Conservation (phyloP, 352 stramenopile genomes). For the Pythium graminicola region DNA sequence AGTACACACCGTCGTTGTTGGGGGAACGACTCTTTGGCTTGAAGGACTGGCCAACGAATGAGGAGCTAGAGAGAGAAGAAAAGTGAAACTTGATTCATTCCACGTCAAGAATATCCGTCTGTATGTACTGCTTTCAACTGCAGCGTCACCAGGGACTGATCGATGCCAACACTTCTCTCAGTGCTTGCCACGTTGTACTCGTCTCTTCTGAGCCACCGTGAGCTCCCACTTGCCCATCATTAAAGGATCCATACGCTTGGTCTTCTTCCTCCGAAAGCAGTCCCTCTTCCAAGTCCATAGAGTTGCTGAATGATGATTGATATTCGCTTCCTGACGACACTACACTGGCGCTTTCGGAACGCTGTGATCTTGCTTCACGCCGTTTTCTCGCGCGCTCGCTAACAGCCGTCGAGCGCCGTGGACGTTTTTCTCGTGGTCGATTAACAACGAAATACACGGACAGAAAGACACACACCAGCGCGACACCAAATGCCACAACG, state of each 20-base stretch:
- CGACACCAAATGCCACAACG: constrained; percentile 74
- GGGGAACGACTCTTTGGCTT: constrained; percentile 34
- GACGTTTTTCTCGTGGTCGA: constrained; percentile 42
- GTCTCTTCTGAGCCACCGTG: constrained; percentile 8
- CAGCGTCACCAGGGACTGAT: constrained; percentile 72
- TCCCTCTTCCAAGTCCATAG: constrained; percentile 60
- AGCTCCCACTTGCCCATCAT: neutral
- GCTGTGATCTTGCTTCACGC: constrained; percentile 1
- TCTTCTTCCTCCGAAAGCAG: constrained; percentile 66
- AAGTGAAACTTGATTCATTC: no score
- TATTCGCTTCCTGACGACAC: constrained; percentile 11
- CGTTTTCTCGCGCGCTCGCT: constrained; percentile 5
- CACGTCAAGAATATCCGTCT: no score
- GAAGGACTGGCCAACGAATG: constrained; percentile 27
- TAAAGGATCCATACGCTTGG: constrained; percentile 61
- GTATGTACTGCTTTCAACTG: neutral
- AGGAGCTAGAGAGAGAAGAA: constrained; percentile 14
- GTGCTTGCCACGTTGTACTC: constrained; percentile 35
- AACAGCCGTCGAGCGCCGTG: neutral
- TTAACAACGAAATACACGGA: constrained; percentile 86
- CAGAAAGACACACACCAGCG: constrained; percentile 76
- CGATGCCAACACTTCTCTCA: constrained; percentile 48
- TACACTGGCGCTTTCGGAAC: constrained; percentile 5
- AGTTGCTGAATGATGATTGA: constrained; percentile 14
- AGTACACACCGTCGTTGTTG: constrained; percentile 29